phyloP scores from a whole-genome alignment of 2,329 filamentous ascomycete species.

The Hypoxylon sp. region DNA sequence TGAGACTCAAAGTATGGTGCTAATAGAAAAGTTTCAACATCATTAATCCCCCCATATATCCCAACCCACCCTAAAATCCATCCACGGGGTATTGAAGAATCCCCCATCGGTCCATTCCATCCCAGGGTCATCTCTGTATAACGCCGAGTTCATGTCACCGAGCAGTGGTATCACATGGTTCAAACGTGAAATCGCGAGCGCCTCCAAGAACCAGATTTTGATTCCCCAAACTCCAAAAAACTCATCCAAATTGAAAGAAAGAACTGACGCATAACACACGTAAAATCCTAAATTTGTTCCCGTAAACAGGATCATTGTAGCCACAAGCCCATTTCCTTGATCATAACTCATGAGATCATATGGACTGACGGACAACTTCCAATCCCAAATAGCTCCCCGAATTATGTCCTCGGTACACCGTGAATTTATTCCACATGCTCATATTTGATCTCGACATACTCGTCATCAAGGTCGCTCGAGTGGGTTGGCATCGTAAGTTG shows the following conservation, averaged over 20 bases:
- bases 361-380: not conserved
- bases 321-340: not conserved
- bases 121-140: not conserved
- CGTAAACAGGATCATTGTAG: not conserved
- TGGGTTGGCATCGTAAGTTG: slow-evolving; percentile 40
- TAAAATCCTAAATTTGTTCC: too few species aligned
- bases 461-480: slow-evolving; percentile 41
- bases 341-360: slow-evolving; percentile 4
- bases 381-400: not conserved
- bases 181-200: slow-evolving; percentile 2
- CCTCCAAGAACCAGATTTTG: slow-evolving; percentile 3
- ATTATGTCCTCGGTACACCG: slow-evolving; percentile 40
- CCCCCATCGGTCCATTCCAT: too few species aligned
- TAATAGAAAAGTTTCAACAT: too few species aligned
- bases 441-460: slow-evolving; percentile 48
- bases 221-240: slow-evolving; percentile 13
- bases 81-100: not conserved
- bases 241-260: slow-evolving; percentile 2
- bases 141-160: slow-evolving; percentile 1
- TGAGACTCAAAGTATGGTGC: too few species aligned
- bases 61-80: not conserved
- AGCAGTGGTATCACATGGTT: slow-evolving; percentile 5
- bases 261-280: slow-evolving; percentile 5
- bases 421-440: slow-evolving; percentile 60
- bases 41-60: slow-evolving; percentile 3